A percentile compares a stretch with the other conserved stretches of the same genome.
Conservation (phyloP, 345 rosid genomes). For the Brassica nigra region DNA sequence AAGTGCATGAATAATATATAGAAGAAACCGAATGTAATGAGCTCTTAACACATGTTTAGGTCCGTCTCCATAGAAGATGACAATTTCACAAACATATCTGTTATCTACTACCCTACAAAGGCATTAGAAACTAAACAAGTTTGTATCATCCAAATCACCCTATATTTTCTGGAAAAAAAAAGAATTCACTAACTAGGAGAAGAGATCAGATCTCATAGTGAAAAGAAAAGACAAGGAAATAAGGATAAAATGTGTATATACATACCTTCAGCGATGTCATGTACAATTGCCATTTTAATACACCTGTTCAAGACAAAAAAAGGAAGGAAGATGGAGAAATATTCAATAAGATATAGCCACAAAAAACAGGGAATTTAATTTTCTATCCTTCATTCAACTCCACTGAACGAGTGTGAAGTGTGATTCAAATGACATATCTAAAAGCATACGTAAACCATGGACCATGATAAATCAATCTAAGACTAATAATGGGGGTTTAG, state of each 20-base stretch:
- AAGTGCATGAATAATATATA: not conserved
- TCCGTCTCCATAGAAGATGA: not conserved
- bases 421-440: not conserved
- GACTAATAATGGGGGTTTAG: not conserved
- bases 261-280: conserved; percentile 95
- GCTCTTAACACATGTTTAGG: conserved; percentile 12
- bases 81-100: not conserved
- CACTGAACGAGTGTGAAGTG: not conserved
- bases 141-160: not conserved
- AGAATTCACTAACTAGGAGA: not conserved
- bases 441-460: not conserved
- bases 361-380: not conserved
- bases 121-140: not conserved
- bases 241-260: not conserved
- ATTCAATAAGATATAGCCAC: conserved; percentile 20
- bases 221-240: not conserved
- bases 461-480: not conserved
- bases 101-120: not conserved
- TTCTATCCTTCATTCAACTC: not conserved
- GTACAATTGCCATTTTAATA: conserved; percentile 93
- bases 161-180: not conserved
- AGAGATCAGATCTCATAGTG: not conserved
- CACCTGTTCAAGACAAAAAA: conserved; percentile 60
- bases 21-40: conserved; percentile 2
- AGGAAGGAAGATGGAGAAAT: conserved; percentile 13